phyloP scores from a whole-genome alignment of 164 flowering plant genomes.

The grape (Vitis vinifera) region ASM3070453v1 NC_081819.1:22487001-22487500 shows the following conservation, averaged over 20 bases:
- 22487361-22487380: constrained; percentile 50
- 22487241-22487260: too few relatives aligned
- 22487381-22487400: constrained; percentile 72
- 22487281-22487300: too few relatives aligned
- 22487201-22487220: background rate
- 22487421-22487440: constrained; percentile 75
- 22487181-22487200: background rate
- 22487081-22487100: background rate
- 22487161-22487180: background rate
- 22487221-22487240: too few relatives aligned
- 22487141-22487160: background rate
- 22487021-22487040: too few relatives aligned
- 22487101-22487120: background rate
- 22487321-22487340: too few relatives aligned
- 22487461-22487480: constrained; percentile 76
- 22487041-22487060: too few relatives aligned
- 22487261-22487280: too few relatives aligned
- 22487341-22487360: too few relatives aligned
- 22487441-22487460: constrained; percentile 61
- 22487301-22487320: too few relatives aligned
- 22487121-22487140: background rate
- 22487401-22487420: constrained; percentile 57
- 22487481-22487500: constrained; percentile 80
- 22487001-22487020: too few relatives aligned
- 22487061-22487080: background rate